These are phyloP conservation scores for Spathaspora sp. DNA, from an alignment of 1,139 yeast genomes.

Conservation along the genomic window DNA sequence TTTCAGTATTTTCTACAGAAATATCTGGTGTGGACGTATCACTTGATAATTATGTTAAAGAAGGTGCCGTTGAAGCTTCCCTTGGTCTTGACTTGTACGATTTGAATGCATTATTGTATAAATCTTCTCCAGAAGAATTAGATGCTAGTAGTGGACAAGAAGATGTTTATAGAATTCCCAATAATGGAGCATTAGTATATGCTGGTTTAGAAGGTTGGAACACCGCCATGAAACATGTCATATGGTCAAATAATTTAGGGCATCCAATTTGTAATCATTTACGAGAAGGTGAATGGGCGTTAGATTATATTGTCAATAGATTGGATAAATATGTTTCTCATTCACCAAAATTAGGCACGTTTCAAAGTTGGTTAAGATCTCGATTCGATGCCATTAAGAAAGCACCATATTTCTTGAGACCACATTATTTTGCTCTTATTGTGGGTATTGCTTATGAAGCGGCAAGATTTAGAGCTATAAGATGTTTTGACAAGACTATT, in stretches of 20 bases:
- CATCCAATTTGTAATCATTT: slow-evolving; percentile 82
- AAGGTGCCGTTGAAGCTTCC: slow-evolving; percentile 78
- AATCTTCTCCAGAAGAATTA: slow-evolving; percentile 84
- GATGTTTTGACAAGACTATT: slow-evolving; percentile 49
- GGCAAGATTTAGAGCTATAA: slow-evolving; percentile 64
- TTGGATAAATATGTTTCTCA: slow-evolving; percentile 51
- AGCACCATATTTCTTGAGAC: slow-evolving; percentile 78
- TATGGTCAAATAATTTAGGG: slow-evolving; percentile 72
- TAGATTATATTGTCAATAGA: slow-evolving; percentile 70
- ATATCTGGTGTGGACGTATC: slow-evolving; percentile 55
- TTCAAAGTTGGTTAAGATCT: slow-evolving; percentile 66
- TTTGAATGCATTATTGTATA: slow-evolving; percentile 71
- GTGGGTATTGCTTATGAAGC: slow-evolving; percentile 84
- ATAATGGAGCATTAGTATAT: slow-evolving; percentile 69
- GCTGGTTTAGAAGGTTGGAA: slow-evolving; percentile 96
- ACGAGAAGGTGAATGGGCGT: slow-evolving; percentile 85
- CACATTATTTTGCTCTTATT: slow-evolving; percentile 81
- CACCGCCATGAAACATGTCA: slow-evolving; percentile 60
- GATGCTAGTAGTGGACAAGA: slow-evolving; percentile 71
- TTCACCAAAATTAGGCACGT: slow-evolving; percentile 47
- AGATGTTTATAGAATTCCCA: slow-evolving; percentile 76
- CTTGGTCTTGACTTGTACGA: slow-evolving; percentile 60
- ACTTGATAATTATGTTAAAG: slow-evolving; percentile 62
- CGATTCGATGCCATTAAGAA: slow-evolving; percentile 64
- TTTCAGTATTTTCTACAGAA: slow-evolving; percentile 76